Evolutionary conservation across 1,284 basidiomycete genomes (phyloP).

Genomic region (Kalmanozyma brasiliensis): DNA sequence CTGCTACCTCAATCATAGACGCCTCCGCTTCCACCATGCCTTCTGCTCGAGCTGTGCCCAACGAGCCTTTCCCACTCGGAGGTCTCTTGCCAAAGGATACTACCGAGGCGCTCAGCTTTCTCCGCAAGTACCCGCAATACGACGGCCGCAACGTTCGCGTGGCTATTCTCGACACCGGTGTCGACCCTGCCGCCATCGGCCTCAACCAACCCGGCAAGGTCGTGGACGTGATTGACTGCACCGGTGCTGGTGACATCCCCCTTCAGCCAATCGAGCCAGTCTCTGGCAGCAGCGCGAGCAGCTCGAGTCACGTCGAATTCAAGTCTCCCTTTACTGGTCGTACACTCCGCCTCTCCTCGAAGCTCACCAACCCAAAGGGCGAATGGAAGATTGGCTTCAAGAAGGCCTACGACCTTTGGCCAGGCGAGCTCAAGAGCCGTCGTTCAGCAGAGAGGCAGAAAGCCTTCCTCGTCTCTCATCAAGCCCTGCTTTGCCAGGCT

Average conservation of each 20-base stretch:
- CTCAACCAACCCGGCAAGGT: slow-evolving; percentile 65
- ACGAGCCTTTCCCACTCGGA: slow-evolving; percentile 60
- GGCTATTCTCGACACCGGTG: slow-evolving; percentile 68
- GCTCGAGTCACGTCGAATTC: slow-evolving; percentile 45
- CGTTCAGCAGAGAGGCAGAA: slow-evolving; percentile 61
- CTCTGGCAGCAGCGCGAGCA: neutral
- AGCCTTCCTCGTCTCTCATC: slow-evolving; percentile 63
- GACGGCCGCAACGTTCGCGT: slow-evolving; percentile 67
- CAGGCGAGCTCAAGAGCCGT: slow-evolving; percentile 62
- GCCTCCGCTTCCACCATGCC: slow-evolving; percentile 27
- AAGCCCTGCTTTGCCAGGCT: slow-evolving; percentile 56
- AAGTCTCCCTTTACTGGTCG: slow-evolving; percentile 64
- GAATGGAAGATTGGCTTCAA: slow-evolving; percentile 67
- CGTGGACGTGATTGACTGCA: slow-evolving; percentile 68
- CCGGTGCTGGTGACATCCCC: slow-evolving; percentile 60
- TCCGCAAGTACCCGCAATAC: slow-evolving; percentile 64
- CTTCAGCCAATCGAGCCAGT: slow-evolving; percentile 49
- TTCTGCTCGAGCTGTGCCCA: slow-evolving; percentile 28
- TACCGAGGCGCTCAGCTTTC: slow-evolving; percentile 64
- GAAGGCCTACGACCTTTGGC: slow-evolving; percentile 68
- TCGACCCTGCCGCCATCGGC: slow-evolving; percentile 67
- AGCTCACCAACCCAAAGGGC: slow-evolving; percentile 60
- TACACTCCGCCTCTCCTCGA: slow-evolving; percentile 53
- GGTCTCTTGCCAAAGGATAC: slow-evolving; percentile 68
- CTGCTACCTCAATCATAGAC: slow-evolving; percentile 18